phyloP scores from a whole-genome alignment of 1,139 yeast genomes.

The Lodderomyces parapsilosis region DNA sequence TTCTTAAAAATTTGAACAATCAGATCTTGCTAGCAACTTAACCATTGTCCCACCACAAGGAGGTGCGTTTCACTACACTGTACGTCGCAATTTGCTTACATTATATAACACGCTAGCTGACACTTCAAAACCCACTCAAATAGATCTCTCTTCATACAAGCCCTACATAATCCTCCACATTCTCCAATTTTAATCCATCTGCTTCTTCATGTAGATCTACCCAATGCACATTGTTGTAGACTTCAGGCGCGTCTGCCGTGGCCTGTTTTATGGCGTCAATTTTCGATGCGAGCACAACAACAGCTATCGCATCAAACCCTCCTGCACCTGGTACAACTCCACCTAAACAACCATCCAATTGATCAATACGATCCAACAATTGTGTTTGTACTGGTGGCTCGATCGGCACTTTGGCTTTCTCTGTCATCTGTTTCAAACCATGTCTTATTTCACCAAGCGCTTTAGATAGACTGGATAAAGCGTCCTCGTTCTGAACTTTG shows the following conservation, averaged over 20 bases:
- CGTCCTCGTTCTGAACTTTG: neutral
- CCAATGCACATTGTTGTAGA: conserved; percentile 56
- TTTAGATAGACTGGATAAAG: neutral
- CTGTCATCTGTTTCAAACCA: conserved; percentile 58
- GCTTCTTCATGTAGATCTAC: conserved; percentile 60
- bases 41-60: too few species aligned
- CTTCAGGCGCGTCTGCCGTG: conserved; percentile 15
- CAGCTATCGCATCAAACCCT: conserved; percentile 88
- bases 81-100: too few species aligned
- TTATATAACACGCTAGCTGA: too few species aligned
- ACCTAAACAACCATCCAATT: conserved; percentile 73
- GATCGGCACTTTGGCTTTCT: conserved; percentile 73
- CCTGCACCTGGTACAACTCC: conserved; percentile 99
- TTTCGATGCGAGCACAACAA: conserved; percentile 56
- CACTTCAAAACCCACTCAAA: too few species aligned
- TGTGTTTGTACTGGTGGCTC: conserved; percentile 80
- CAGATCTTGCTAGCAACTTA: too few species aligned
- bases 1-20: too few species aligned
- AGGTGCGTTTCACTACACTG: too few species aligned
- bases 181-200: conserved; percentile 48
- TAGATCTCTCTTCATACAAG: conserved; percentile 7
- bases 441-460: conserved; percentile 40
- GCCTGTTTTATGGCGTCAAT: conserved; percentile 39
- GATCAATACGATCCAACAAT: conserved; percentile 60
- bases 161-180: conserved; percentile 29